Evolutionary conservation across 2,329 filamentous ascomycete species (phyloP).

Genomic region (Colletotrichum tabaci): DNA sequence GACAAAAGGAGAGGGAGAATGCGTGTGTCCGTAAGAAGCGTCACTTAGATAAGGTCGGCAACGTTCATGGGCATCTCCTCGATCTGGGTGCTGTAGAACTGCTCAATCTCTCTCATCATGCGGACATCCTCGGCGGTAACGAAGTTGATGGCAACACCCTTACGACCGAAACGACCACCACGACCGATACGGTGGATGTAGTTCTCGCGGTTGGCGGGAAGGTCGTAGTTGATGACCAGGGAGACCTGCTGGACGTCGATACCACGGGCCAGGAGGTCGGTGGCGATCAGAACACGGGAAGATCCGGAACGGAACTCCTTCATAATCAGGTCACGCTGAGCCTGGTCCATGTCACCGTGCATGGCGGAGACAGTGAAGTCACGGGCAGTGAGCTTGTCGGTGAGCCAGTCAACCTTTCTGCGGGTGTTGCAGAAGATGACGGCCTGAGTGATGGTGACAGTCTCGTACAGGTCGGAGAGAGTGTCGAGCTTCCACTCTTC

Average conservation of each 20-base stretch:
- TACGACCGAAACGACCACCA: slow-evolving; percentile 99
- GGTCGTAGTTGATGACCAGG: slow-evolving; percentile 99
- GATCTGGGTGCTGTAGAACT: slow-evolving; percentile 99
- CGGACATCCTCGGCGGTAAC: slow-evolving; percentile 98
- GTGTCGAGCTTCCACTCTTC: slow-evolving; percentile 99
- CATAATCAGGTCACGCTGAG: slow-evolving; percentile 99
- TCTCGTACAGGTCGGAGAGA: slow-evolving; percentile 98
- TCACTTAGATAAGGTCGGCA: slow-evolving; percentile 78
- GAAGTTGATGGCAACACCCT: slow-evolving; percentile 99
- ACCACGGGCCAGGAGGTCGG: slow-evolving; percentile 97
- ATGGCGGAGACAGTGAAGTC: slow-evolving; percentile 99
- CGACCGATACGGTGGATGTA: slow-evolving; percentile 99
- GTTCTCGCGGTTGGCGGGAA: slow-evolving; percentile 99
- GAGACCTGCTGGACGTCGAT: slow-evolving; percentile 99
- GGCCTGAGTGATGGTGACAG: slow-evolving; percentile 98
- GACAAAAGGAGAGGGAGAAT: slow-evolving; percentile 36
- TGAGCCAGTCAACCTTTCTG: slow-evolving; percentile 99
- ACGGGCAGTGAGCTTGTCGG: slow-evolving; percentile 97
- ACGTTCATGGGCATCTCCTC: slow-evolving; percentile 99
- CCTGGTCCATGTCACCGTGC: slow-evolving; percentile 99
- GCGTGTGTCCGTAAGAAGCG: slow-evolving; percentile 36
- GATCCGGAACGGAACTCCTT: slow-evolving; percentile 99
- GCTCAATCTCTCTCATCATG: slow-evolving; percentile 99
- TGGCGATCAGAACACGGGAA: slow-evolving; percentile 98
- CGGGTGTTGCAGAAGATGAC: slow-evolving; percentile 99